Percentiles rank a stretch among this genome's conserved stretches.
phyloP scores from a whole-genome alignment of 306 rosid genomes.

The Sesbania bispinosa region DNA sequence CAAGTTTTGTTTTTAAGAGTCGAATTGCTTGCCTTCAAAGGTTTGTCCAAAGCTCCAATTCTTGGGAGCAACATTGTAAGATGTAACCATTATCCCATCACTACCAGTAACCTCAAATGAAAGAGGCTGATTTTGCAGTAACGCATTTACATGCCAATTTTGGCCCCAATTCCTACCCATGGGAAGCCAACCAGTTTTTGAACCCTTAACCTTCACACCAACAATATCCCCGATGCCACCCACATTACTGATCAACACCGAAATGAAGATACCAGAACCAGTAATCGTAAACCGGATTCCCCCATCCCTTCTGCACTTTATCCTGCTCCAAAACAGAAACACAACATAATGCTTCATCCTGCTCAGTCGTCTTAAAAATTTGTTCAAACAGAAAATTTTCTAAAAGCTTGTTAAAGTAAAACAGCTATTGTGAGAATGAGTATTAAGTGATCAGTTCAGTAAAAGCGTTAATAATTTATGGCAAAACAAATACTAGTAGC shows the following conservation, averaged over 20 bases:
- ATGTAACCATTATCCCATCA: constrained; percentile 60
- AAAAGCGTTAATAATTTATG: too few relatives aligned
- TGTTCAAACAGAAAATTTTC: too few relatives aligned
- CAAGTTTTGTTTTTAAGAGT: constrained; percentile 27
- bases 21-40: constrained; percentile 82
- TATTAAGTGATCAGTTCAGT: too few relatives aligned
- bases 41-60: constrained; percentile 86
- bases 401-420: too few relatives aligned
- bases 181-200: constrained; percentile 93
- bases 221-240: constrained; percentile 77
- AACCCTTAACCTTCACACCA: constrained; percentile 74
- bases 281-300: constrained; percentile 56
- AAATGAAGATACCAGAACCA: constrained; percentile 72
- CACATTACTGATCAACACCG: constrained; percentile 73
- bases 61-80: constrained; percentile 80
- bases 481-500: background rate
- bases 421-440: too few relatives aligned
- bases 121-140: constrained; percentile 78
- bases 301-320: constrained; percentile 81
- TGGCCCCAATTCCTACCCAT: constrained; percentile 99
- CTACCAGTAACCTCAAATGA: constrained; percentile 79
- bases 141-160: constrained; percentile 85
- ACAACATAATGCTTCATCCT: too few relatives aligned
- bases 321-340: constrained; percentile 43
- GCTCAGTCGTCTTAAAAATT: too few relatives aligned